These are phyloP conservation scores for Tetraselmis striata DNA, from an alignment of 139 green algal species.

Conservation along the genomic window DNA sequence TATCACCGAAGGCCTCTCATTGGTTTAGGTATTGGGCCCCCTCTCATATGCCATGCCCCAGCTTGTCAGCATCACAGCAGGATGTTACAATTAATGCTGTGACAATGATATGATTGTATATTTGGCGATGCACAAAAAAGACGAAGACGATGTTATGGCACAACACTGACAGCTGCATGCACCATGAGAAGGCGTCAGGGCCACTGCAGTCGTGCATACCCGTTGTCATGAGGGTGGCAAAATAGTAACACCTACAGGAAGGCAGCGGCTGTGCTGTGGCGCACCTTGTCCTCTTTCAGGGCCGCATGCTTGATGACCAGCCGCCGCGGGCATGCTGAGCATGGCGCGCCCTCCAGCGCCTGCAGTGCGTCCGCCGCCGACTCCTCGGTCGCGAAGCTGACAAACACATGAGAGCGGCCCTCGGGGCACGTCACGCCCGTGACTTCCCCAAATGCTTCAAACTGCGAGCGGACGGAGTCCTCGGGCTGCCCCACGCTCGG, in stretches of 20 bases:
- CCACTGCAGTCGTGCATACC: too few species aligned
- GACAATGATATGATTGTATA: too few species aligned
- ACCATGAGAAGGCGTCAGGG: too few species aligned
- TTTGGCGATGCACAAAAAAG: too few species aligned
- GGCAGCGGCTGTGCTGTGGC: neutral
- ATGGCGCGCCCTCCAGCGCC: conserved; percentile 13
- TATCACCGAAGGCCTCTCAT: too few species aligned
- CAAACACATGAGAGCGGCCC: conserved; percentile 29
- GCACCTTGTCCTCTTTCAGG: conserved; percentile 25
- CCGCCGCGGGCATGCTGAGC: conserved; percentile 4
- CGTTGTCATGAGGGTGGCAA: too few species aligned
- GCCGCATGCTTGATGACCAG: conserved; percentile 42
- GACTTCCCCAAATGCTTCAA: conserved; percentile 9
- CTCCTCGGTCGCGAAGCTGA: conserved; percentile 15
- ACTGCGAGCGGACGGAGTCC: conserved; percentile 11
- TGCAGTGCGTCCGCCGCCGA: conserved; percentile 22
- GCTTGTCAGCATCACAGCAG: too few species aligned
- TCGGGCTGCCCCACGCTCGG: conserved; percentile 17
- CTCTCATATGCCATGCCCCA: too few species aligned
- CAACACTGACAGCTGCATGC: too few species aligned
- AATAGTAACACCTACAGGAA: neutral
- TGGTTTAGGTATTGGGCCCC: too few species aligned
- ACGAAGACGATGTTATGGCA: too few species aligned
- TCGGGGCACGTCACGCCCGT: conserved; percentile 17
- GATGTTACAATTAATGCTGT: too few species aligned